A percentile compares a stretch with the other conserved stretches of the same genome.
Conservation (phyloP, 2,329 filamentous ascomycete species). For the Neurospora sp. region DNA sequence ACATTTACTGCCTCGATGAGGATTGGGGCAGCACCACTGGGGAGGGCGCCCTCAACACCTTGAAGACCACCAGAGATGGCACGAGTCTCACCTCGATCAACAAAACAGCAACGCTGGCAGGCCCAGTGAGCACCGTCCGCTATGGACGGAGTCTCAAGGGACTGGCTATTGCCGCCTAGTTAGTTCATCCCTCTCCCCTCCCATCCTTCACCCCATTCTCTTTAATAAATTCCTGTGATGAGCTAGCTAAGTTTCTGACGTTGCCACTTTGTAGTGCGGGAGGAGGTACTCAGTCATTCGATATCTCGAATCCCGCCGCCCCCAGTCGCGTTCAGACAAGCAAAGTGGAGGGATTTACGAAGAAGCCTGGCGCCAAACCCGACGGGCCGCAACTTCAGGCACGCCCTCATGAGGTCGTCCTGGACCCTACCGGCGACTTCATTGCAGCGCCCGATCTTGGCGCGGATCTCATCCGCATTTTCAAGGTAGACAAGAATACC, state of each 20-base stretch:
- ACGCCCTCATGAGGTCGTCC: slow-evolving; percentile 42
- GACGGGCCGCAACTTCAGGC: too few relatives aligned
- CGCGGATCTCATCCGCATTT: slow-evolving; percentile 50
- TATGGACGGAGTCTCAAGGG: slow-evolving; percentile 32
- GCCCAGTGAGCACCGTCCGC: slow-evolving; percentile 33
- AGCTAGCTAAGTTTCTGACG: slow-evolving; percentile 4
- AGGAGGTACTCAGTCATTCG: slow-evolving; percentile 34
- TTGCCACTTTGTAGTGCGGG: slow-evolving; percentile 22
- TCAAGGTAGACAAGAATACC: slow-evolving; percentile 38
- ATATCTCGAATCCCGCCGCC: slow-evolving; percentile 28
- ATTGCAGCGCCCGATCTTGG: slow-evolving; percentile 57
- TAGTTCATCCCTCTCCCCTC: slow-evolving; percentile 19
- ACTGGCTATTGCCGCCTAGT: slow-evolving; percentile 38
- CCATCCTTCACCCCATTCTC: slow-evolving; percentile 9
- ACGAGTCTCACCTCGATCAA: slow-evolving; percentile 26
- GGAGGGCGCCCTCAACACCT: slow-evolving; percentile 34
- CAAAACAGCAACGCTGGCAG: slow-evolving; percentile 24
- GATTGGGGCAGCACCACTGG: slow-evolving; percentile 32
- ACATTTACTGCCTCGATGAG: slow-evolving; percentile 54
- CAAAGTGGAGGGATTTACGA: too few relatives aligned
- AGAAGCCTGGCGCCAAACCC: neutral
- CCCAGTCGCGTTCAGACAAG: neutral
- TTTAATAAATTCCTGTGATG: neutral
- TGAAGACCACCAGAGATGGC: slow-evolving; percentile 28
- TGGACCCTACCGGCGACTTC: slow-evolving; percentile 56